Evolutionary conservation across 805 yeast species (phyloP).

Genomic region (Metschnikowia lunata): DNA sequence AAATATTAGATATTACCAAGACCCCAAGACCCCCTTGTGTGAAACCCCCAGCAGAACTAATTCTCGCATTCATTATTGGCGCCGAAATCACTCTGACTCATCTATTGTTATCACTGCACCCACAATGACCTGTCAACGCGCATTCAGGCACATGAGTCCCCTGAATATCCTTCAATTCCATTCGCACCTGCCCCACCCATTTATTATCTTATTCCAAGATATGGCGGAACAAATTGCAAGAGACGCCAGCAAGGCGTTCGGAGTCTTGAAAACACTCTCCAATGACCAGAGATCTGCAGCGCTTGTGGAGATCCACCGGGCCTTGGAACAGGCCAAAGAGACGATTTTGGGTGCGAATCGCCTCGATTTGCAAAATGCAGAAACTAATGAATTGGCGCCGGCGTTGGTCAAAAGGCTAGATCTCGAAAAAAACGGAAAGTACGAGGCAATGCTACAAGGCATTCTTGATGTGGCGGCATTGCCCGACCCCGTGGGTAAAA

Average conservation of each 20-base stretch:
- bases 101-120: neutral
- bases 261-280: conserved; percentile 71
- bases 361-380: conserved; percentile 70
- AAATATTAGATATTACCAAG: too few species aligned
- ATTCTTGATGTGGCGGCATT: conserved; percentile 84
- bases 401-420: conserved; percentile 84
- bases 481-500: conserved; percentile 89
- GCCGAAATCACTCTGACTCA: too few species aligned
- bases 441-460: conserved; percentile 92
- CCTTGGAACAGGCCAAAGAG: conserved; percentile 53
- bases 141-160: neutral
- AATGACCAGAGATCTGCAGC: conserved; percentile 73
- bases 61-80: too few species aligned
- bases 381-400: conserved; percentile 52
- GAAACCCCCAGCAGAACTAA: too few species aligned
- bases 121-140: too few species aligned
- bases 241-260: conserved; percentile 78
- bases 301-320: conserved; percentile 66
- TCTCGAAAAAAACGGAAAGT: conserved; percentile 75
- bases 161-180: neutral
- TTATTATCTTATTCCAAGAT: neutral
- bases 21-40: too few species aligned
- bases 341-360: conserved; percentile 69
- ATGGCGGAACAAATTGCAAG: conserved; percentile 76
- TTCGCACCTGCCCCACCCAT: neutral